These are phyloP conservation scores for Boletus sp. DNA, from an alignment of 768 basidiomycete species.

Conservation along the genomic window DNA sequence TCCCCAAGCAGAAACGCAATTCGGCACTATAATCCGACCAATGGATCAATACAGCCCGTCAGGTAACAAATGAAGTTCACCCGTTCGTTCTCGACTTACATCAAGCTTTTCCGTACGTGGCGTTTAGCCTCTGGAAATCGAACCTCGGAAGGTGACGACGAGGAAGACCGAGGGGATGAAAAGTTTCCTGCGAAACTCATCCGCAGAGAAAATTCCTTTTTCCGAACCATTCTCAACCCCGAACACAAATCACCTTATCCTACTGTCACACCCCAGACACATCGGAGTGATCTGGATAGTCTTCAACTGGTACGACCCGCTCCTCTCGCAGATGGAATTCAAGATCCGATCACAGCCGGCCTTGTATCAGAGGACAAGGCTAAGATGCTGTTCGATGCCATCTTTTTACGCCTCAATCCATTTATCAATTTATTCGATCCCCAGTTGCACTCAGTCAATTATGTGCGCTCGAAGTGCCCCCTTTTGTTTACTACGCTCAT, in stretches of 20 bases:
- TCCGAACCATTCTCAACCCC: conserved; percentile 80
- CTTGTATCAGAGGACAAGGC: conserved; percentile 71
- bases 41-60: conserved; percentile 31
- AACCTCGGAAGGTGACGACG: conserved; percentile 49
- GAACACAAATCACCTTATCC: conserved; percentile 45
- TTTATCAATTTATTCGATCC: conserved; percentile 91
- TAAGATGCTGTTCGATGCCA: conserved; percentile 68
- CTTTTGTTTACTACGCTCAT: conserved; percentile 84
- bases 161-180: conserved; percentile 65
- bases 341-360: conserved; percentile 72
- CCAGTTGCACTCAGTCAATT: conserved; percentile 73
- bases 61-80: conserved; percentile 15
- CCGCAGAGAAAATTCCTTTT: conserved; percentile 75
- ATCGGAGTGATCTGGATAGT: conserved; percentile 36
- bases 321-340: conserved; percentile 39
- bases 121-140: conserved; percentile 24
- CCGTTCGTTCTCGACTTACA: conserved; percentile 2
- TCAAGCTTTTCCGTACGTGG: conserved; percentile 1
- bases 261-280: conserved; percentile 27
- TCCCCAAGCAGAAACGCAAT: conserved; percentile 27
- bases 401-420: conserved; percentile 83
- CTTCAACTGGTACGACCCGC: conserved; percentile 37
- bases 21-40: conserved; percentile 29
- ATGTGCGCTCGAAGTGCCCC: conserved; percentile 77
- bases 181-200: conserved; percentile 78